phyloP scores from a whole-genome alignment of 148 eudicot species.

The Fallopia convolvulus region DNA sequence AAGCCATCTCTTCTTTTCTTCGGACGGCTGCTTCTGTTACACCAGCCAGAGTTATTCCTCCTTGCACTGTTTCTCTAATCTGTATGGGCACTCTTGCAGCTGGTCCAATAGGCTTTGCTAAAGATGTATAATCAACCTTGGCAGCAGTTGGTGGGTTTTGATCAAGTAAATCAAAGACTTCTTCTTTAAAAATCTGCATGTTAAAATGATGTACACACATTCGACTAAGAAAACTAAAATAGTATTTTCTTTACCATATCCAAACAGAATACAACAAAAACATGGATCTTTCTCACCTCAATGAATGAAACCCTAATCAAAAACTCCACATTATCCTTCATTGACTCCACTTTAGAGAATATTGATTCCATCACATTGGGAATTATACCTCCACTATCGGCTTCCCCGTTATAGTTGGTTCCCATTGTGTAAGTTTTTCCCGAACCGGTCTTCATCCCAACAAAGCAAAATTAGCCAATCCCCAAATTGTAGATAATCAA shows the following conservation, averaged over 20 bases:
- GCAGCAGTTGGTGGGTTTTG: conserved; percentile 24
- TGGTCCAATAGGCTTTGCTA: conserved; percentile 38
- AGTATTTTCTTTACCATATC: no score
- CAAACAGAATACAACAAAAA: no score
- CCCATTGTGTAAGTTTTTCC: conserved; percentile 99
- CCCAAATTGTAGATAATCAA: no score
- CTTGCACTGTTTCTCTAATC: conserved; percentile 71
- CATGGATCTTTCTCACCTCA: conserved; percentile 43
- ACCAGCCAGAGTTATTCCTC: conserved; percentile 90
- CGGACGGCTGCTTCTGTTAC: conserved; percentile 82
- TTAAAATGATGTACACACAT: background rate
- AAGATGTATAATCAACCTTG: conserved; percentile 40
- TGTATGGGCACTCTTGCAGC: conserved; percentile 76
- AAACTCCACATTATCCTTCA: conserved; percentile 53
- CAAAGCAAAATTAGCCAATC: background rate
- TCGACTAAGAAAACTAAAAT: background rate
- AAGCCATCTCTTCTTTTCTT: conserved; percentile 86
- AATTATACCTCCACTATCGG: conserved; percentile 47
- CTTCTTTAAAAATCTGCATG: conserved; percentile 85
- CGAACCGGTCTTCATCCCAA: conserved; percentile 61
- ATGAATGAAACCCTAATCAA: conserved; percentile 84
- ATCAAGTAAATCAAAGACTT: conserved; percentile 90
- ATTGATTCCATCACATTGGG: conserved; percentile 86
- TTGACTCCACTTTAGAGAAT: conserved; percentile 49
- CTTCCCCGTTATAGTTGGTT: conserved; percentile 76